Evolutionary conservation across 1,284 basidiomycete species (phyloP), one percentile per base, ranked within the genome.

Genomic region (Pholiota adiposa): DNA sequence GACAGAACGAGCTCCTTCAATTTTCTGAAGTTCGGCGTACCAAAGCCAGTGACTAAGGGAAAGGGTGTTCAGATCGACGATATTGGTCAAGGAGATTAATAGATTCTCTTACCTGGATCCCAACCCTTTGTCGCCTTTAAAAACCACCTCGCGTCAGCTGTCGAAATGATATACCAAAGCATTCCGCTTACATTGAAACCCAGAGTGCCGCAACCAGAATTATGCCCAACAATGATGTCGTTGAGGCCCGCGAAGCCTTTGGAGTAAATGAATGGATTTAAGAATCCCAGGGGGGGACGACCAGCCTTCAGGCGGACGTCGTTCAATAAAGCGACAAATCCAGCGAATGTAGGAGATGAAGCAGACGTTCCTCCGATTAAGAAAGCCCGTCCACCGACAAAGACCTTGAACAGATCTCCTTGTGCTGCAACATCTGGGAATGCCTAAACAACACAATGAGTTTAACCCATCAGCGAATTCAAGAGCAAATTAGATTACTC

Each of bases 391-490:
- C 82, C 83, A 4, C 62, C 54, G 25, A 78, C 63, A 68, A 77
- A 78, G 43, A 85, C 75, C 19, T 73, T 72, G 77, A 80, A 84
- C 54, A 71, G 70, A 58, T 77, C 73, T 12, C 79, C 80, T 66
- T 86, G 84, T 0, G 86, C 85, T 3, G 86, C 72, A 25, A 89
- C 83, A 63, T 89, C 87, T 5, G 87, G 87, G 58, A 78, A 72
- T 19, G 72, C 83, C 81, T 83, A 50, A 48, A 29, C 51, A 21
- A 56, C n/a, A 38, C 25, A 29, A 27, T 53, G 14, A 53, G 51
- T 27, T 14, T 11, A 4, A 46, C 12, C n/a, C 23, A 12, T 5
- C 14, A 4, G 2, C 3, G 23, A 23, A 2, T 29, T 27, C 41
- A 25, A 25, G 16, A 27, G 1, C 5, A 11, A n/a, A n/a, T n/a